Percentiles rank a stretch among this genome's conserved stretches.
Conservation (phyloP, 192 early-diverging fungal genomes). For the Linderina pennispora region DNA sequence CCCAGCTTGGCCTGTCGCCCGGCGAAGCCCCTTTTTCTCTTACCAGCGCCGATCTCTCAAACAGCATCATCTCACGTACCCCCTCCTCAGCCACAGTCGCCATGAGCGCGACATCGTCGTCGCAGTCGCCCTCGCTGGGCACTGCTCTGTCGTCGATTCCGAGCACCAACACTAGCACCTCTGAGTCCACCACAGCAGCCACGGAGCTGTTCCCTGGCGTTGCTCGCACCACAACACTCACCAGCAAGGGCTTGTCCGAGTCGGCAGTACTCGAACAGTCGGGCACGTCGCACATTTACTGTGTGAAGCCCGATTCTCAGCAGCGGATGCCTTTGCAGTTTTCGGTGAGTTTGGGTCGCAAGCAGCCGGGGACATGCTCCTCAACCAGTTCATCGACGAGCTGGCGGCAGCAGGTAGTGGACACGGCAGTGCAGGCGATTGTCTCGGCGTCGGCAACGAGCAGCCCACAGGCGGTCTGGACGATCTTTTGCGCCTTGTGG, state of each 20-base stretch:
- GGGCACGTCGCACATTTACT: slow-evolving; percentile 32
- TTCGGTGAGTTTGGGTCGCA: slow-evolving; percentile 46
- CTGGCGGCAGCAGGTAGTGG: slow-evolving; percentile 45
- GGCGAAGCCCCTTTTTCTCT: slow-evolving; percentile 11
- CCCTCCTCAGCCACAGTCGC: slow-evolving; percentile 3
- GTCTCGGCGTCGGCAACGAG: slow-evolving; percentile 34
- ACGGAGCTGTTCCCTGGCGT: slow-evolving; percentile 27
- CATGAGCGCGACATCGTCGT: too few relatives aligned
- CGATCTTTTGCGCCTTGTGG: slow-evolving; percentile 46
- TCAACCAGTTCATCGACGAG: slow-evolving; percentile 45
- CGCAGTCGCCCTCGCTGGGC: not conserved
- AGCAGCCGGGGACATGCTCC: slow-evolving; percentile 31
- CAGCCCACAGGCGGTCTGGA: slow-evolving; percentile 39
- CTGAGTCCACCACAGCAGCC: slow-evolving; percentile 15
- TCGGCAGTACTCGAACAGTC: slow-evolving; percentile 51
- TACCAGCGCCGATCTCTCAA: slow-evolving; percentile 12
- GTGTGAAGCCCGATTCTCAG: slow-evolving; percentile 46
- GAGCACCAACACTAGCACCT: slow-evolving; percentile 12
- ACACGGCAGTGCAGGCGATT: slow-evolving; percentile 30
- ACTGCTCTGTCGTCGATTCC: slow-evolving; percentile 7
- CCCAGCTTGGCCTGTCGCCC: slow-evolving; percentile 5
- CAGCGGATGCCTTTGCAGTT: slow-evolving; percentile 47
- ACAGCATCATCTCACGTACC: not conserved
- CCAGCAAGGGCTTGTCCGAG: slow-evolving; percentile 51
- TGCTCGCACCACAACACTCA: slow-evolving; percentile 30